Conservation (phyloP, 345 rosid genomes). For the Boechera divaricarpa region DNA sequence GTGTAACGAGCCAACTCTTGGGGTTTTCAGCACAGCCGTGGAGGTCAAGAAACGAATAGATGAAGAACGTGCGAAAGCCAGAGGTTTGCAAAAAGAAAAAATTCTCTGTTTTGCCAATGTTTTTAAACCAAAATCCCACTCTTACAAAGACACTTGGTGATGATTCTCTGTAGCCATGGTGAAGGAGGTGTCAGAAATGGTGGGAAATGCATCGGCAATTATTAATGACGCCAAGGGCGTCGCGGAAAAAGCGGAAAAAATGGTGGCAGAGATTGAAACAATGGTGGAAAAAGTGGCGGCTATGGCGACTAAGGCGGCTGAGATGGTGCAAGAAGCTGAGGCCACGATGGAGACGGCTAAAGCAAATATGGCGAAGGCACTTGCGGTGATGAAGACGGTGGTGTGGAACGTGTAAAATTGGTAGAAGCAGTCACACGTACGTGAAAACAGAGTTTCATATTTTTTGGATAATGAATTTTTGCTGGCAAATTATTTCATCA, state of each 20-base stretch:
- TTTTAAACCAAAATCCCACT: background rate
- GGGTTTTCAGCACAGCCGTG: slow-evolving; percentile 69
- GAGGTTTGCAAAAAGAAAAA: slow-evolving; percentile 1
- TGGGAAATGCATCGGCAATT: background rate
- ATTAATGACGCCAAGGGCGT: background rate
- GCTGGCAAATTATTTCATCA: background rate
- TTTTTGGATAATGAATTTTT: background rate
- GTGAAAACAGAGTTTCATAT: background rate
- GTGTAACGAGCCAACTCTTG: slow-evolving; percentile 72
- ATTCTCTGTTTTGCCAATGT: slow-evolving; percentile 5
- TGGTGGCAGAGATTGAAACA: slow-evolving; percentile 15
- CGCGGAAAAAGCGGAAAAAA: background rate
- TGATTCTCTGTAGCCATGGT: slow-evolving; percentile 15
- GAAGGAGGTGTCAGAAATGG: background rate
- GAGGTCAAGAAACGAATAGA: slow-evolving; percentile 52
- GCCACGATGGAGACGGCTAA: slow-evolving; percentile 1
- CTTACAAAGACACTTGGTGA: background rate
- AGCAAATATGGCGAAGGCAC: slow-evolving; percentile 12
- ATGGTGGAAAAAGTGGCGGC: background rate
- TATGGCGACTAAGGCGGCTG: background rate
- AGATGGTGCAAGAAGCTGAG: slow-evolving; percentile 25
- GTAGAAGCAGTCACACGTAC: background rate
- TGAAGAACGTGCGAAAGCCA: slow-evolving; percentile 10
- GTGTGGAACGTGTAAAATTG: slow-evolving; percentile 15
- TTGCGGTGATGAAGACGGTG: background rate